Base-by-base conservation (phyloP, 2,329 filamentous ascomycete species). In the Fusarium hainanense region DNA sequence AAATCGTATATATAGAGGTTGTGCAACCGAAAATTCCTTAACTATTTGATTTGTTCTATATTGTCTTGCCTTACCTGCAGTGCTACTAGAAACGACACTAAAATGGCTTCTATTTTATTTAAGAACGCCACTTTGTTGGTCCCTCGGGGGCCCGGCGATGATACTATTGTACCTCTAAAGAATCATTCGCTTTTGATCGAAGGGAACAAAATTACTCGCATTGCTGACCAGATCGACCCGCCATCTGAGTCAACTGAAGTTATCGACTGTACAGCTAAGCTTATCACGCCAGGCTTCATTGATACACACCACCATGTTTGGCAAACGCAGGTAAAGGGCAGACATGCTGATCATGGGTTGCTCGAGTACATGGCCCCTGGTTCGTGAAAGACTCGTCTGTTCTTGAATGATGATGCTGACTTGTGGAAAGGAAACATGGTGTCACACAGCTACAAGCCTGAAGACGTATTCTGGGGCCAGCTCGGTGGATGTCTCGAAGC, bases 271-370 rank as follows among this genome's bases (percentile, higher is more conserved):
- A 47, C 59, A 0, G 16, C 18, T 6, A 64, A 64, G 9, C 37
- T 64, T 0, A 37, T 64, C 3, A 46, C 61, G 0, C 61, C 61
- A 0, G 59, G 59, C 2, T 65, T 64, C 25, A 27, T 64, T 1
- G 61, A 64, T 7, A 64, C 61, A 23, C 61, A 64, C 4, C 61
- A 64, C 11, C 61, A 64, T 50, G 51, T 64, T 7, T 64, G 61
- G 61, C 61, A 64, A 34, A 64, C 61, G 1, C 59, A 64, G 7
- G 16, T 58, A 2, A 64, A 64, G 7, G 61, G 61, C 3, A 32
- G 61, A 7, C 59, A 64, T 2, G 44, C 59, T 0, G 32, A 64
- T 11, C 61, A 64, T 8, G 46, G 30, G 0, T 6, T 64, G 3
- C 2, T 64, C 1, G 51, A 64, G 21, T 64, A 64, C 14, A 58